These are phyloP conservation scores for Aspergillus avenaceus DNA, from an alignment of 495 filamentous ascomycete species.

Conservation along the genomic window DNA sequence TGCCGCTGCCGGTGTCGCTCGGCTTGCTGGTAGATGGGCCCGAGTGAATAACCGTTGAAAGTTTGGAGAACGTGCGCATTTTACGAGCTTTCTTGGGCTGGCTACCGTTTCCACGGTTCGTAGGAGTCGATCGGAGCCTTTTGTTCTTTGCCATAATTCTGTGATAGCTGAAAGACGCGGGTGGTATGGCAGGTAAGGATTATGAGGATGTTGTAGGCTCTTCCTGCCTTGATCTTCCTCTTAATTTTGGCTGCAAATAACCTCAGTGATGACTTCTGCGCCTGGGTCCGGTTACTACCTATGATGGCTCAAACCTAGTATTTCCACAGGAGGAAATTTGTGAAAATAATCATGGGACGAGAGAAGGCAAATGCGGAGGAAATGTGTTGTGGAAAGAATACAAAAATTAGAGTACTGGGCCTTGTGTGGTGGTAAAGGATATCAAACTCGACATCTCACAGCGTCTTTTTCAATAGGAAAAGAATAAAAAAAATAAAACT, in stretches of 20 bases:
- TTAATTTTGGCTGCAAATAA: no score
- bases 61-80: constrained; percentile 22
- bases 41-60: constrained; percentile 12
- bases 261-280: no score
- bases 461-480: neutral
- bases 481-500: neutral
- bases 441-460: neutral
- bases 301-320: no score
- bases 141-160: constrained; percentile 17
- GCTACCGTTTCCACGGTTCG: constrained; percentile 1
- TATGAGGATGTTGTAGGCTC: no score
- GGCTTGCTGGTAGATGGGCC: neutral
- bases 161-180: neutral
- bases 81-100: constrained; percentile 15
- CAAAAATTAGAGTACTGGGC: no score
- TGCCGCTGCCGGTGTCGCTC: neutral
- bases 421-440: no score
- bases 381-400: no score
- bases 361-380: no score
- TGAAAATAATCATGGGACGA: no score
- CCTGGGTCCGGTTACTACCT: no score
- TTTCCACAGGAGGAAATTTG: no score
- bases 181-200: neutral
- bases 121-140: constrained; percentile 6
- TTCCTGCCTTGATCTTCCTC: no score